phyloP scores from a whole-genome alignment of 208 protist genomes.

The Giardia muris region DNA sequence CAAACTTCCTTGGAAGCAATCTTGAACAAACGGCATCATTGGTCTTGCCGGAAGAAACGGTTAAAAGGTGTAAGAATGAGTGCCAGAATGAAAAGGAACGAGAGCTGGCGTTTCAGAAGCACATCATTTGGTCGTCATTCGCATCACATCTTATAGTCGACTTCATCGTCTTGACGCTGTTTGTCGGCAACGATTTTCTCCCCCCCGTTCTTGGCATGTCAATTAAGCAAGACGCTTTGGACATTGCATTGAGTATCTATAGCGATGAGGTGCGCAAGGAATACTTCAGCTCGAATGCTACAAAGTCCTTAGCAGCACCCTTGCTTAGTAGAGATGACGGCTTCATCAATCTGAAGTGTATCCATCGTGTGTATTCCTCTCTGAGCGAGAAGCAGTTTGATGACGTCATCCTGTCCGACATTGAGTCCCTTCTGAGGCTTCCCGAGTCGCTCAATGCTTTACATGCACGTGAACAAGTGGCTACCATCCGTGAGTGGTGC shows the following conservation, averaged over 20 bases:
- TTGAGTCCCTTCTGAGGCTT: no score
- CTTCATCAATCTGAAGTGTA: no score
- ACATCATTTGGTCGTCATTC: not conserved
- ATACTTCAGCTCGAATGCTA: no score
- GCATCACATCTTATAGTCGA: not conserved
- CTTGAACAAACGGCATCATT: not conserved
- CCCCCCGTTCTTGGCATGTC: not conserved
- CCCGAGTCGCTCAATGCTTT: no score
- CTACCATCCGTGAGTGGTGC: no score
- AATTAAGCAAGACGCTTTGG: not conserved
- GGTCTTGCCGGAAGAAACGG: not conserved
- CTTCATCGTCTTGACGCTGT: not conserved
- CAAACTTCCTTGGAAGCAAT: not conserved
- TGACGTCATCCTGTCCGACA: no score
- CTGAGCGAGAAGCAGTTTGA: no score
- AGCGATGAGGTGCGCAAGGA: not conserved
- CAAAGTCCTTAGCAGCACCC: no score
- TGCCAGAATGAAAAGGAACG: not conserved
- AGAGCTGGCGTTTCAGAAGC: not conserved
- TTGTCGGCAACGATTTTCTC: not conserved
- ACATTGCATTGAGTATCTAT: not conserved
- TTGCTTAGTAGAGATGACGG: no score
- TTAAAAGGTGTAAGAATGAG: not conserved
- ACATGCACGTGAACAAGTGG: no score
- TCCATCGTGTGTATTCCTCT: no score